A percentile compares a stretch with the other conserved stretches of the same genome.
Evolutionary conservation across 108 stramenopile species (phyloP).

Genomic region (Cyclotella sp.): DNA sequence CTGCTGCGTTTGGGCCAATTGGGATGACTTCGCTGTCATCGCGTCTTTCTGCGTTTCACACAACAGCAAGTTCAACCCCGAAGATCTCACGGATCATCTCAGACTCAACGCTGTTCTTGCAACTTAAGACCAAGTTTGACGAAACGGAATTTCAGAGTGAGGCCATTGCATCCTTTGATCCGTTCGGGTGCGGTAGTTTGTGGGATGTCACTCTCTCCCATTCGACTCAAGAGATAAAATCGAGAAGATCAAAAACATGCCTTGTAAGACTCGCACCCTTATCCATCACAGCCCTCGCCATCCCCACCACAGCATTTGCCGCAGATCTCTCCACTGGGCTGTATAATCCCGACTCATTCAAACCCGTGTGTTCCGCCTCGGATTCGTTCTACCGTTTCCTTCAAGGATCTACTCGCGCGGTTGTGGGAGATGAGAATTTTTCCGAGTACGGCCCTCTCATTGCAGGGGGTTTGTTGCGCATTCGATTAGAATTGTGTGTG

Average conservation of each 20-base stretch:
- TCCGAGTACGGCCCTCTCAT: slow-evolving; percentile 91
- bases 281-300: slow-evolving; percentile 7
- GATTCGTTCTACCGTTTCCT: slow-evolving; percentile 87
- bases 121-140: neutral
- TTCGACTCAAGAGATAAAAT: neutral
- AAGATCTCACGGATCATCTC: neutral
- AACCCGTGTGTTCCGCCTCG: slow-evolving; percentile 86
- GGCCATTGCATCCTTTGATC: slow-evolving; percentile 17
- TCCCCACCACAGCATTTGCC: slow-evolving; percentile 18
- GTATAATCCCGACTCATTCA: slow-evolving; percentile 81
- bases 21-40: neutral
- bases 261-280: slow-evolving; percentile 1
- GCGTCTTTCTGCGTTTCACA: neutral
- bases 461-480: slow-evolving; percentile 88
- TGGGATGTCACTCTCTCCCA: slow-evolving; percentile 11
- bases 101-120: neutral
- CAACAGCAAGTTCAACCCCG: neutral
- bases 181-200: slow-evolving; percentile 14
- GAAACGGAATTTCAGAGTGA: neutral
- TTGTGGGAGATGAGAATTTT: slow-evolving; percentile 88
- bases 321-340: slow-evolving; percentile 48
- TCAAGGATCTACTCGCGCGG: slow-evolving; percentile 70
- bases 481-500: slow-evolving; percentile 92
- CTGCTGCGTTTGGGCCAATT: neutral
- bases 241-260: neutral